Base-by-base conservation (phyloP, 345 rosid genomes). In the Carallia pectinifolia region DNA sequence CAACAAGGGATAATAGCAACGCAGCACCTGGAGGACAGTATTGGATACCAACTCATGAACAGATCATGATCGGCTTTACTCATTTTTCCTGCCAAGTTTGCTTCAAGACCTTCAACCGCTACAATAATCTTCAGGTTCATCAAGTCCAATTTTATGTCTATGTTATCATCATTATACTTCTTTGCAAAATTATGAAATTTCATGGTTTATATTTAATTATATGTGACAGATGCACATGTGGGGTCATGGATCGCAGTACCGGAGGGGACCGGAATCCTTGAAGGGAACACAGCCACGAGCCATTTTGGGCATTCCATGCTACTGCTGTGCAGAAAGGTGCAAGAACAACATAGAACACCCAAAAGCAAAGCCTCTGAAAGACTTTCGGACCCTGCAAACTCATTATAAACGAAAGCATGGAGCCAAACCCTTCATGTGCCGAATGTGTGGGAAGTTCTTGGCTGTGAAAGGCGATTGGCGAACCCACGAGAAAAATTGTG, bases 391-490 rank as follows among this genome's bases (percentile, higher is more conserved):
- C 2, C 77, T 90, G 65, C 96, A 90, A 71, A 90, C 97, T 3
- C 97, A 93, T 74, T 93, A 86, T 77, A 93, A 90, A 82, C 81
- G 98, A 77, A 93, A 90, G 76, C 98, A 90, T 23, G 96, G 93
- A 10, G 67, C 76, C 17, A 90, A 89, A 53, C 83, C 89, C 3
- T 93, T 85, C 56, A 62, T 81, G 68, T 93, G 98, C 74, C 84
- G 92, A 54, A 85, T 85, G 71, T 90, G 96, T 48, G 96, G 98
- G 40, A 89, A 93, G 76, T 83, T 62, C 30, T 79, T 89, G 68
- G 98, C 97, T 1, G 97, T 89, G 44, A 93, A 88, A 74, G 98
- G 96, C 1, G 98, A 93, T 74, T 90, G 98, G 96, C 74, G 96
- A 38, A 93, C 96, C 17, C 98, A 93, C 53, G 96, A 93, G 83